Evolutionary conservation across 192 early-diverging fungal genomes (phyloP), one percentile per base, ranked within the genome.

Genomic region (Entomortierella chlamydospora): DNA sequence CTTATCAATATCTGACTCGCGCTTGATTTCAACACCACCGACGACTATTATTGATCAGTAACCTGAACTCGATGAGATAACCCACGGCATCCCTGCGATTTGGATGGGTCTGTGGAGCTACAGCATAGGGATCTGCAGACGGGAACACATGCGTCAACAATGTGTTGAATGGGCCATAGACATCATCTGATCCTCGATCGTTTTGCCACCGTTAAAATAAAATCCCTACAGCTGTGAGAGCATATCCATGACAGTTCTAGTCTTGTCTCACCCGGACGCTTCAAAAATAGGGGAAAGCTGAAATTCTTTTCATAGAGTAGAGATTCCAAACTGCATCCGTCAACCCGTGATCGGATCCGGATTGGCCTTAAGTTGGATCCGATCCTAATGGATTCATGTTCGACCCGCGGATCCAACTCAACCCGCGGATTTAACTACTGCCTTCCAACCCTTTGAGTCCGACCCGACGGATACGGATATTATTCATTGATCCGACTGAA

Each of bases 211-310:
- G 22, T 42, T 69, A 57, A 69, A 60, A 52, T 69, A 69, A 29
- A 69, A 69, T 45, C 67, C 67, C 67, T 57, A 60, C 33, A 50
- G 30, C 56, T 53, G 57, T 43, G 49, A 61, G 34, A 70, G 50
- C 33, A 70, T 54, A 18, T 70, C 50, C 45, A 70, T 70, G 22
- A 49, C 49, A 0, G 68, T 61, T 29, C 58, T 33, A 22, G 68
- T 69, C 50, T 69, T 69, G 8, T 57, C 67, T n/a, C 67, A 69
- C 4, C 67, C 57, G 41, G 57, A 52, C 9, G 57, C 67, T 22
- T 49, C 67, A 25, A 69, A 61, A 28, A 61, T 10, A 0, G 67
- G 57, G 52, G 2, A 54, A 29, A 26, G 26, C 52, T 54, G 26
- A 26, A 23, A 30, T 29, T 29, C 18, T 51, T 25, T 41, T n/a